Percentiles rank a stretch among this genome's conserved stretches.
Conservation (phyloP, 352 stramenopile genomes). For the Globisporangium echinulatum region DNA sequence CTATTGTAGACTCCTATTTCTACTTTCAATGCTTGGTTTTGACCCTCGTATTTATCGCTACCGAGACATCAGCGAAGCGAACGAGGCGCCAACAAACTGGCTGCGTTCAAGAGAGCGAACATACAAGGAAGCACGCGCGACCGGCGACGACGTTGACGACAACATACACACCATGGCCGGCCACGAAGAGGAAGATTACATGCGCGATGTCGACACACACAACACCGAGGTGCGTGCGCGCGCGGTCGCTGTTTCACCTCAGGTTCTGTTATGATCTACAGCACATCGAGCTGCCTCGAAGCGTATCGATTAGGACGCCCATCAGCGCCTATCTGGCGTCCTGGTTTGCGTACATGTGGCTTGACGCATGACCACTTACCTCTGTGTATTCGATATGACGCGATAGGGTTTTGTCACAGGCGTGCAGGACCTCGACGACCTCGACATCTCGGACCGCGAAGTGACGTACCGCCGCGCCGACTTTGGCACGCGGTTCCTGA, state of each 20-base stretch:
- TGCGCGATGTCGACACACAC: conserved; percentile 41
- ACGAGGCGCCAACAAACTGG: background rate
- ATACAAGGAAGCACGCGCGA: background rate
- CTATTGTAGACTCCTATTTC: no score
- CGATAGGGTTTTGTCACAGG: conserved; percentile 22
- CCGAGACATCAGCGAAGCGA: background rate
- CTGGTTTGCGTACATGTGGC: background rate
- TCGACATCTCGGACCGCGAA: conserved; percentile 25
- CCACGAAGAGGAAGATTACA: conserved; percentile 63
- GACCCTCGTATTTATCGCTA: background rate
- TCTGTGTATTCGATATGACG: conserved; percentile 6
- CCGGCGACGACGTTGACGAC: background rate
- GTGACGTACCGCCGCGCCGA: conserved; percentile 64
- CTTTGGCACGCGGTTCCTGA: conserved; percentile 45
- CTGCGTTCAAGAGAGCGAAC: background rate
- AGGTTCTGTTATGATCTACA: no score
- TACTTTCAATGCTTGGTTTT: no score
- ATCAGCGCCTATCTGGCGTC: no score
- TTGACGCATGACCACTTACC: conserved; percentile 4
- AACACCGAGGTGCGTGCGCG: conserved; percentile 44
- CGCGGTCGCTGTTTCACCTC: no score
- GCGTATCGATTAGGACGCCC: no score
- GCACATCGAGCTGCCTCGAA: no score
- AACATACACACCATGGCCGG: conserved; percentile 32
- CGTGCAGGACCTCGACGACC: conserved; percentile 24